These are phyloP conservation scores for Collybia sordida DNA, from an alignment of 768 basidiomycete genomes.

Conservation along the genomic window DNA sequence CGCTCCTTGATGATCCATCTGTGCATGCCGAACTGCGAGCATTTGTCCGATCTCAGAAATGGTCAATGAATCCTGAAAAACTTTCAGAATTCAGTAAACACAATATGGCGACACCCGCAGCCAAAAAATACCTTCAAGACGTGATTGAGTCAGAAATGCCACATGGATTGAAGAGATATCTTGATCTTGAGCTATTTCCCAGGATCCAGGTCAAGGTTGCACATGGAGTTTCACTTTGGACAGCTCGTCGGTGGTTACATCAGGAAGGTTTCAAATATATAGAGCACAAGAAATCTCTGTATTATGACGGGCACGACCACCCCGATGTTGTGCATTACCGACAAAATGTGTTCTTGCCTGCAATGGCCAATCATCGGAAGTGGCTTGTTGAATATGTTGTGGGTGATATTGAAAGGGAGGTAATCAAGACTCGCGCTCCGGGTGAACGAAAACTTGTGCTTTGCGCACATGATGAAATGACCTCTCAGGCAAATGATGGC, in stretches of 20 bases:
- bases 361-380: slow-evolving; percentile 15
- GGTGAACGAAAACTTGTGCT: slow-evolving; percentile 23
- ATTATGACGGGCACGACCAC: slow-evolving; percentile 35
- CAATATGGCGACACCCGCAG: not conserved
- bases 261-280: slow-evolving; percentile 24
- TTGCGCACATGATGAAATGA: slow-evolving; percentile 38
- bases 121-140: slow-evolving; percentile 4
- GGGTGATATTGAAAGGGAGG: slow-evolving; percentile 11
- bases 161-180: slow-evolving; percentile 26
- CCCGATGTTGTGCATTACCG: slow-evolving; percentile 32
- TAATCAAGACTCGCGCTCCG: slow-evolving; percentile 13
- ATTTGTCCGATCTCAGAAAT: not conserved
- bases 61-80: slow-evolving; percentile 5
- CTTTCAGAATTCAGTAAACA: not conserved
- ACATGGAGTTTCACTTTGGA: slow-evolving; percentile 28
- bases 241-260: slow-evolving; percentile 27
- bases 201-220: slow-evolving; percentile 22
- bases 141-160: slow-evolving; percentile 32
- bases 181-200: slow-evolving; percentile 31
- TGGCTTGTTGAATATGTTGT: slow-evolving; percentile 17
- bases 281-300: slow-evolving; percentile 28
- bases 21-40: not conserved
- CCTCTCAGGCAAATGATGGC: slow-evolving; percentile 36
- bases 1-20: not conserved
- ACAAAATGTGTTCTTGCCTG: slow-evolving; percentile 28